phyloP scores from a whole-genome alignment of 2,329 filamentous ascomycete species.

The Fusarium coicis region DNA sequence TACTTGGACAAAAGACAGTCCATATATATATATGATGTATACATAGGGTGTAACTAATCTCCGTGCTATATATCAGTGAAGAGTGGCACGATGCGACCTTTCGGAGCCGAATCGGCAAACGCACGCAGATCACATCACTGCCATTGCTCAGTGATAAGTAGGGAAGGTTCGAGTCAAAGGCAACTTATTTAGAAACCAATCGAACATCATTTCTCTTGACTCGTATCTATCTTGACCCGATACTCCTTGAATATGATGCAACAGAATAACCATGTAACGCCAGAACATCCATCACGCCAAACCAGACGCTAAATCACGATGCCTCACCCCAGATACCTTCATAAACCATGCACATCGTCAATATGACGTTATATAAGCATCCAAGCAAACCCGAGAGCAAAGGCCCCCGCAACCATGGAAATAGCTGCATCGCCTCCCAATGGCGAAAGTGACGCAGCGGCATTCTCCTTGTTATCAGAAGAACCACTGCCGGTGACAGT shows the following conservation, averaged over 20 bases:
- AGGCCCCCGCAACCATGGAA: slow-evolving; percentile 15
- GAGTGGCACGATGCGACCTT: not conserved
- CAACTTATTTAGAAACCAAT: not conserved
- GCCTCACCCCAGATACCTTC: not conserved
- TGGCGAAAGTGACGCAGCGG: slow-evolving; percentile 17
- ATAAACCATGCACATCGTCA: not conserved
- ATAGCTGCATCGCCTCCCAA: not conserved
- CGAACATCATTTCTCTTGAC: not conserved
- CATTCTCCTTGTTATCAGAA: slow-evolving; percentile 10
- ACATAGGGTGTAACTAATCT: not conserved
- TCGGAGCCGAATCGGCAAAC: slow-evolving; percentile 40
- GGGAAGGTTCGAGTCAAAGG: not conserved
- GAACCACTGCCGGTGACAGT: slow-evolving; percentile 59
- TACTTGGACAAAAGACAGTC: not conserved
- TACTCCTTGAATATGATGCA: not conserved
- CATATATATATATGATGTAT: not conserved
- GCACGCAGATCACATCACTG: not conserved
- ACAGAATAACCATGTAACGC: not conserved
- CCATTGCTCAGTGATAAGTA: not conserved
- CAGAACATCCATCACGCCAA: not conserved
- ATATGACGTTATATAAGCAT: slow-evolving; percentile 18
- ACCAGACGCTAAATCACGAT: not conserved
- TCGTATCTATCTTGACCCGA: not conserved
- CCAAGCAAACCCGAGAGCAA: slow-evolving; percentile 31
- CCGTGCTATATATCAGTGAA: not conserved